Evolutionary conservation across 2,329 filamentous ascomycete genomes (phyloP).

Genomic region (Phaeosphaeriaceae sp.): DNA sequence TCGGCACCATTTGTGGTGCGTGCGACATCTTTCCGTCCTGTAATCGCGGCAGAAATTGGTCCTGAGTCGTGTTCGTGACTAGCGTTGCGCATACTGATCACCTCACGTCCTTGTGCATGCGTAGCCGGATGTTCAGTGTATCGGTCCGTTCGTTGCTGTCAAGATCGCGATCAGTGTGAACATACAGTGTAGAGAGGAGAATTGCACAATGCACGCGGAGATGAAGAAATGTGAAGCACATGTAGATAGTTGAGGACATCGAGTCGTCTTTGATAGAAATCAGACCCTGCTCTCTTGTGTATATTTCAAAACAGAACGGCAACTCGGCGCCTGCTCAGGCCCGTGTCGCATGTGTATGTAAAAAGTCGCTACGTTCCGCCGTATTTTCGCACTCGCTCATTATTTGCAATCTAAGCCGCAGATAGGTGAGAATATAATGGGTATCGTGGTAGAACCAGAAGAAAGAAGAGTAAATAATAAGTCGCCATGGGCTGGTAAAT

Average conservation of each 20-base stretch:
- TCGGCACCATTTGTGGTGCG: not conserved
- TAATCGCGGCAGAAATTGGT: not conserved
- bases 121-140: not conserved
- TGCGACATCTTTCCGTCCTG: not conserved
- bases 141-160: not conserved
- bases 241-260: constrained; percentile 1
- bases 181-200: not conserved
- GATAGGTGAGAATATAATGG: constrained; percentile 41
- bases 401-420: constrained; percentile 33
- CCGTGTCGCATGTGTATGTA: constrained; percentile 22
- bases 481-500: constrained; percentile 10
- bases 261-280: not conserved
- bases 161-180: not conserved
- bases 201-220: not conserved
- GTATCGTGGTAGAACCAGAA: constrained; percentile 45
- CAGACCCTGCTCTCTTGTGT: constrained; percentile 12
- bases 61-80: not conserved
- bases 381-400: constrained; percentile 27
- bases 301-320: constrained; percentile 20
- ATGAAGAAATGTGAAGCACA: not conserved
- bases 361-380: constrained; percentile 17
- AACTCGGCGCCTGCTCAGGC: constrained; percentile 17
- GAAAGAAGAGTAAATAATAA: constrained; percentile 26
- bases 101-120: not conserved
- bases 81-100: not conserved